A percentile compares a stretch with the other conserved stretches of the same genome.
phyloP scores from a whole-genome alignment of 2,329 filamentous ascomycete genomes.

The Calycina herbarum region DNA sequence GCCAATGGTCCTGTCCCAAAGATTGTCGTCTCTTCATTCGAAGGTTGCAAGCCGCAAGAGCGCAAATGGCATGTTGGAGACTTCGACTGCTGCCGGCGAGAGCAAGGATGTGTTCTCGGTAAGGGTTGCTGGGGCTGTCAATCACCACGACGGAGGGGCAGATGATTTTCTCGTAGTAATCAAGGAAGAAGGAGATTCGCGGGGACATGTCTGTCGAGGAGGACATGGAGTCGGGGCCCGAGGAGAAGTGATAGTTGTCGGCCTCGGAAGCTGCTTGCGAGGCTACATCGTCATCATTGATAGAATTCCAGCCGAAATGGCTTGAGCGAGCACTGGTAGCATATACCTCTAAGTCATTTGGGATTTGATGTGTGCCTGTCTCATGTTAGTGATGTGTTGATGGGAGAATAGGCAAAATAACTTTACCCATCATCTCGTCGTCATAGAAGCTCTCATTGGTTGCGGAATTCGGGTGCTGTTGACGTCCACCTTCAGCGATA shows the following conservation, averaged over 20 bases:
- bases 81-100: constrained; percentile 77
- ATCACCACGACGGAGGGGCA: constrained; percentile 90
- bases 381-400: constrained; percentile 22
- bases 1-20: constrained; percentile 53
- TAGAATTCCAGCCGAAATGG: constrained; percentile 36
- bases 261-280: constrained; percentile 34
- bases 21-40: constrained; percentile 76
- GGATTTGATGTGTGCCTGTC: constrained; percentile 22
- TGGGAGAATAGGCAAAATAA: constrained; percentile 23
- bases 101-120: constrained; percentile 76
- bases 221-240: constrained; percentile 49
- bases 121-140: constrained; percentile 83
- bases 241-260: constrained; percentile 29
- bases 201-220: constrained; percentile 63
- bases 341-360: constrained; percentile 34
- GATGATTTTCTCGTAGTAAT: constrained; percentile 92
- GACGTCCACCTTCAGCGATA: constrained; percentile 32
- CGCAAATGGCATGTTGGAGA: constrained; percentile 90
- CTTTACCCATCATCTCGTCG: constrained; percentile 42
- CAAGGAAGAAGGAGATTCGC: constrained; percentile 84
- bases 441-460: constrained; percentile 38
- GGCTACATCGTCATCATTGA: constrained; percentile 37
- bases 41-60: constrained; percentile 83
- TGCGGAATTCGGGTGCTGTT: constrained; percentile 33
- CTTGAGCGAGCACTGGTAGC: constrained; percentile 36